Evolutionary conservation across 169 alveolate species (phyloP).

Genomic region (Plasmodium gonderi): DNA sequence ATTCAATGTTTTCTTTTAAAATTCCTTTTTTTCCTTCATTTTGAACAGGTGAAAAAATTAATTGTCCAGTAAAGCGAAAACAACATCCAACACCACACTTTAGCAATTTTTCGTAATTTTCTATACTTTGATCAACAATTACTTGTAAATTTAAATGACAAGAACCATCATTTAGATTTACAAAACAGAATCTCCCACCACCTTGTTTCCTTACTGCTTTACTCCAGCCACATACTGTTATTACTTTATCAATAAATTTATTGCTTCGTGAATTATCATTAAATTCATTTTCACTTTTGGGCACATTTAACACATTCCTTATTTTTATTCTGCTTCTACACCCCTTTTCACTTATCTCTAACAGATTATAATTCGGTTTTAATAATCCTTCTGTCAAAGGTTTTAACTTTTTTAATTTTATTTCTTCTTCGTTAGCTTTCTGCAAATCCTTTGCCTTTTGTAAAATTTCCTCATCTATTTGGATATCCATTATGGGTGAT

Average conservation of each 20-base stretch:
- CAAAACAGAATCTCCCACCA: constrained; percentile 93
- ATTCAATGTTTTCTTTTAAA: constrained; percentile 72
- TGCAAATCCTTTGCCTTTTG: constrained; percentile 30
- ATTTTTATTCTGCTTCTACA: constrained; percentile 46
- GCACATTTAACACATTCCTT: constrained; percentile 30
- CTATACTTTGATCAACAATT: constrained; percentile 91
- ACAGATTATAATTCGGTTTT: constrained; percentile 8
- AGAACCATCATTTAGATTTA: constrained; percentile 97
- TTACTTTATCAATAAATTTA: constrained; percentile 77
- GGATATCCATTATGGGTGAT: constrained; percentile 31
- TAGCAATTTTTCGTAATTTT: constrained; percentile 85
- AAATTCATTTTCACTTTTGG: constrained; percentile 51
- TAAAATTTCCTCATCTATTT: constrained; percentile 17
- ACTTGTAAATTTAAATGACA: constrained; percentile 91
- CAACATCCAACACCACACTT: constrained; percentile 90
- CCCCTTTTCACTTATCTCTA: constrained; percentile 21
- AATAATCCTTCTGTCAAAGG: constrained; percentile 19
- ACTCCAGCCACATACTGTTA: constrained; percentile 97
- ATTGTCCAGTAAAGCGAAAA: constrained; percentile 89
- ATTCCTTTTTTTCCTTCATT: constrained; percentile 84
- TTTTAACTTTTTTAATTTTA: constrained; percentile 27
- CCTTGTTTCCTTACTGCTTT: constrained; percentile 94
- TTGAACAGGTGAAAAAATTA: constrained; percentile 94
- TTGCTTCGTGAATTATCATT: constrained; percentile 32
- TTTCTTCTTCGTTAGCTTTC: constrained; percentile 22